Evolutionary conservation across 768 basidiomycete species (phyloP).

Genomic region (Agaricus sinodeliciosus): DNA sequence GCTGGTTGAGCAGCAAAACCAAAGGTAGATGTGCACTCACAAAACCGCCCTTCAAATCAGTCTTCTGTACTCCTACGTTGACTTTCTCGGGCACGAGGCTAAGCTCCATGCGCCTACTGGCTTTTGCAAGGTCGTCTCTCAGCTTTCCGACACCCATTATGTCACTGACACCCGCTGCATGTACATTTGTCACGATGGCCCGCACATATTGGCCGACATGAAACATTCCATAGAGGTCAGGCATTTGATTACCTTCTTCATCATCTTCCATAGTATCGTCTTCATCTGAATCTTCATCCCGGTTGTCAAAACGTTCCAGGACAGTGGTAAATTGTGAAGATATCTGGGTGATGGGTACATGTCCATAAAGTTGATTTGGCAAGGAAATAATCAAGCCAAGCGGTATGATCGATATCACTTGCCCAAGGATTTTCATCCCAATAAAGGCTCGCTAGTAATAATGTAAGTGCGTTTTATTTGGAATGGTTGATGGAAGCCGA

Average conservation of each 20-base stretch:
- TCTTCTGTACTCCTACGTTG: conserved; percentile 72
- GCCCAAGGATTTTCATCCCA: conserved; percentile 87
- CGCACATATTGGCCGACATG: conserved; percentile 81
- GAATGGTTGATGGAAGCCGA: conserved; percentile 20
- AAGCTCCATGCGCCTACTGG: conserved; percentile 77
- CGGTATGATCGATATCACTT: conserved; percentile 80
- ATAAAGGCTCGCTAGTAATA: conserved; percentile 59
- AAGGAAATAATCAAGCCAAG: conserved; percentile 88
- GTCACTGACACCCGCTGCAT: conserved; percentile 61
- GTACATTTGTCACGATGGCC: conserved; percentile 64
- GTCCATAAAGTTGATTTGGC: conserved; percentile 91
- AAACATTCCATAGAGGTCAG: conserved; percentile 75
- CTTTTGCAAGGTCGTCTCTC: conserved; percentile 59
- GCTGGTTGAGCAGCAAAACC: conserved; percentile 9
- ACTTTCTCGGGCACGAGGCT: conserved; percentile 80
- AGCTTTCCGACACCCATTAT: conserved; percentile 49
- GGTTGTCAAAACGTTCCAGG: conserved; percentile 59
- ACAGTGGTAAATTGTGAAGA: conserved; percentile 69
- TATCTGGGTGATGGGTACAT: conserved; percentile 92
- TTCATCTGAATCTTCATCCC: conserved; percentile 37
- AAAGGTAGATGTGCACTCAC: conserved; percentile 39
- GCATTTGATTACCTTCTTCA: conserved; percentile 38
- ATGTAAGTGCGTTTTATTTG: conserved; percentile 1
- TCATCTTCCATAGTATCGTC: conserved; percentile 41
- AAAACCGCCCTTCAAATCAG: conserved; percentile 69